Conservation (phyloP, 306 rosid genomes). For the Hippophae tibetana region DNA sequence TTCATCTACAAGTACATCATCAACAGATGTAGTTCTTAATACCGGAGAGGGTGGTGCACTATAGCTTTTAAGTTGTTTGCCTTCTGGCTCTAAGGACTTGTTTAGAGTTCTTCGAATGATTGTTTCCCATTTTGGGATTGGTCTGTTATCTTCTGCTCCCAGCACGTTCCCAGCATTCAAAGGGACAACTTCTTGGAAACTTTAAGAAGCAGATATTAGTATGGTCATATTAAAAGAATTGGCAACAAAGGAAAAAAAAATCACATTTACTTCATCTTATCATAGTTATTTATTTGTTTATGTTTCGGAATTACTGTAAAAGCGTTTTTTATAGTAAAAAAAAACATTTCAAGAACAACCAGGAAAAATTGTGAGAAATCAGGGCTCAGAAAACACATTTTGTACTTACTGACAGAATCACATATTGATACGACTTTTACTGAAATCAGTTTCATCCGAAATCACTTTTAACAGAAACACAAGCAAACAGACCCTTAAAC, state of each 20-base stretch:
- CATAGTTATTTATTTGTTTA: too few species aligned
- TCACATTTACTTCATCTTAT: not conserved
- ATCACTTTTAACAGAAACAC: too few species aligned
- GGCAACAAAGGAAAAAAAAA: not conserved
- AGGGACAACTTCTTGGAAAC: slow-evolving; percentile 96
- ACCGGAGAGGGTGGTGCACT: slow-evolving; percentile 96
- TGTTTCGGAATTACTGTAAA: too few species aligned
- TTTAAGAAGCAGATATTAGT: slow-evolving; percentile 18
- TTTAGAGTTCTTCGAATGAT: slow-evolving; percentile 73
- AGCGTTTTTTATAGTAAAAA: too few species aligned
- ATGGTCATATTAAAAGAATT: not conserved
- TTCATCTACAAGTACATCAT: slow-evolving; percentile 54
- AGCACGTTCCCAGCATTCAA: slow-evolving; percentile 87
- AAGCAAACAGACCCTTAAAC: too few species aligned
- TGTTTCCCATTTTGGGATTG: slow-evolving; percentile 82
- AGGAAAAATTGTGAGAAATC: too few species aligned
- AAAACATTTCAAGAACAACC: too few species aligned
- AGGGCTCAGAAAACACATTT: too few species aligned
- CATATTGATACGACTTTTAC: too few species aligned
- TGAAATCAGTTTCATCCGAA: too few species aligned
- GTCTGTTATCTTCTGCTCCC: slow-evolving; percentile 81
- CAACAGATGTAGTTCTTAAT: slow-evolving; percentile 65
- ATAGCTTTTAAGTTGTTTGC: slow-evolving; percentile 48
- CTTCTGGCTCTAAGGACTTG: slow-evolving; percentile 54
- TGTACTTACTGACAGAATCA: too few species aligned